Percentiles rank a stretch among this genome's conserved stretches.
Conservation (phyloP, 345 rosid species). For the Citrus cavaleriei region DNA sequence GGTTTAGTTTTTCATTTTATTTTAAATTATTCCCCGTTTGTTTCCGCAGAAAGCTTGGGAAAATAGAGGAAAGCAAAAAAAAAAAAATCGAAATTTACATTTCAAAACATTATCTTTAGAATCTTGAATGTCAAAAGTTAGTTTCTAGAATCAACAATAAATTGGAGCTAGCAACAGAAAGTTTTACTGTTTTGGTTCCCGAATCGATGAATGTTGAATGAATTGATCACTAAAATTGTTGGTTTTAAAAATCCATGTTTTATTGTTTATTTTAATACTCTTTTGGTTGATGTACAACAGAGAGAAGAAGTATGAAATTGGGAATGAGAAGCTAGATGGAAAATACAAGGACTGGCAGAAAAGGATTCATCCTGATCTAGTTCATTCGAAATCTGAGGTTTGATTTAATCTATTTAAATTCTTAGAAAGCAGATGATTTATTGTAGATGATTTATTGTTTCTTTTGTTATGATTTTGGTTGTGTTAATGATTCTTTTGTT, state of each 20-base stretch:
- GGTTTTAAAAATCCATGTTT: neutral
- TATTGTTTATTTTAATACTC: neutral
- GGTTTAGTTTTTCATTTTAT: neutral
- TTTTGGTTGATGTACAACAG: constrained; percentile 27
- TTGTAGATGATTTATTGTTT: neutral
- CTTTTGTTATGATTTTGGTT: constrained; percentile 6
- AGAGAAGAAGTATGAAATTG: constrained; percentile 61
- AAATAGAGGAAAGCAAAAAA: neutral
- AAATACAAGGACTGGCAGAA: constrained; percentile 92
- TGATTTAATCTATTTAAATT: neutral
- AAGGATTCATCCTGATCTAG: constrained; percentile 93
- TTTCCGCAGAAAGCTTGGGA: neutral
- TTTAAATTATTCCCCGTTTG: neutral
- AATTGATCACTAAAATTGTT: neutral
- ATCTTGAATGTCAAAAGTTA: neutral
- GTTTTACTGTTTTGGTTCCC: too few species aligned
- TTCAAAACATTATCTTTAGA: neutral
- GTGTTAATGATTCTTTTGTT: neutral
- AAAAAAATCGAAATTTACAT: neutral
- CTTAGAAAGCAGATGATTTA: neutral
- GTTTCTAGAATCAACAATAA: neutral
- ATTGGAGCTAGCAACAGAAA: neutral
- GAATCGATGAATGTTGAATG: neutral
- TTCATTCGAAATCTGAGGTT: constrained; percentile 91
- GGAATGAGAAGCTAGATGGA: constrained; percentile 51